Evolutionary conservation across 1,284 basidiomycete species (phyloP), one percentile per base, ranked within the genome.

Genomic region (Pisolithus thermaeus): DNA sequence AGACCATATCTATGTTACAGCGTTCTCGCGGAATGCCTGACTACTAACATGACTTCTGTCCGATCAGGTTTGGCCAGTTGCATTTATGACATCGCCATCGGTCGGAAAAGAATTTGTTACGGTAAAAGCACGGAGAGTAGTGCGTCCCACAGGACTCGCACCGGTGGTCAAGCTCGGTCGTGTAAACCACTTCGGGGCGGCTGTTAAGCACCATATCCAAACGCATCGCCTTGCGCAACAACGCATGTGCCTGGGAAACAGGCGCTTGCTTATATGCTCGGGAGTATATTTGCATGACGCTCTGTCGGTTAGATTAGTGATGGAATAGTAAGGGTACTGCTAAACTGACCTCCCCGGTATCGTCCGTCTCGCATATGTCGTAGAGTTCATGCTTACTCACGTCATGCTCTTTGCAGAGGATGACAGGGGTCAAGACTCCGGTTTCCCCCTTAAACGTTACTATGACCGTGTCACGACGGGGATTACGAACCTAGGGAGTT

Each of bases 381-480:
- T 88, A 87, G 38, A 92, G 78, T 52, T 79, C 77, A 39, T 84
- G 80, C 50, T 80, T 75, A 58, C 75, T 78, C 46, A 74, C 75
- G 53, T 87, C 80, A 64, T 97, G 95, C 11, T 85, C 83, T 61
- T 84, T 85, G 69, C 95, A 97, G 62, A 83, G 90, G 22, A 93
- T 73, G 46, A 90, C 74, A 0, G 93, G 80, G 39, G 75, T 78
- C 86, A 97, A 92, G 59, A 82, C 81, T 1, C 95, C 95, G 6
- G 80, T 75, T 62, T 87, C 85, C n/a, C 87, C 86, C 62, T 87
- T 91, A 75, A 97, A 97, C n/a, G 82, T 84, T 25, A 85, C 79
- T 7, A 81, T 79, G 8, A 79, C 74, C 0, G 77, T 74, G 47
- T 87, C 84, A 49, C 84, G 76, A 50, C 83, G 78, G 50, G 79